Evolutionary conservation across 106 monocot species (phyloP), one percentile per base, ranked within the genome.

Genomic region (Vanilla planifolia): DNA sequence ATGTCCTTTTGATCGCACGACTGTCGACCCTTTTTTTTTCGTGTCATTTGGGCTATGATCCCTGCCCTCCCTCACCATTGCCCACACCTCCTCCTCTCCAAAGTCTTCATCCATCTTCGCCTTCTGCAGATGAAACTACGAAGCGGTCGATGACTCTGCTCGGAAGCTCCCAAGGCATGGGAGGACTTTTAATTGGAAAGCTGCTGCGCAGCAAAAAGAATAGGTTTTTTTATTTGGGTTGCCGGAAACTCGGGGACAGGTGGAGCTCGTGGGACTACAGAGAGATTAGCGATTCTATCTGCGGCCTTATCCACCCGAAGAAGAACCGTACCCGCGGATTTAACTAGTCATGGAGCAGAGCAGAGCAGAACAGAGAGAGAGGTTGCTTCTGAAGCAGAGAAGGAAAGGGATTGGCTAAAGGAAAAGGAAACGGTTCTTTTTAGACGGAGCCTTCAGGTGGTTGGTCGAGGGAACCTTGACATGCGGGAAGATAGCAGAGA

Each of bases 71-170:
- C 9, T 55, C 28, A 41, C 29, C 16, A 47, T 22, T 46, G 52
- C 42, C 71, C 71, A 71, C 2, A 71, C 64, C 55, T 71, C 63
- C 34, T 64, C 71, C 26, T 71, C 71, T 14, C 64, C 55, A 64
- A 63, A 71, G 9, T 71, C 71, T 15, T 71, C 63, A 5, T 43
- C 63, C 25, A 21, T 51, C 33, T 20, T 25, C n/a, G n/a, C n/a
- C n/a, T n/a, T n/a, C n/a, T n/a, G 10, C 17, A 30, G 45, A 63
- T 39, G 22, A 59, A 39, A 17, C 3, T 22, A 10, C 14, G 21
- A 24, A 39, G 28, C 39, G 39, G 39, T n/a, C n/a, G n/a, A 59
- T 55, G 32, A 32, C 32, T 32, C 53, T 55, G 30, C 53, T 25
- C 14, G 15, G 28, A 14, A 30, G 14, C 53, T 55, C 53, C 53